Base-by-base conservation (phyloP, 2,329 filamentous ascomycete species). In the Sphaerostilbella broomeana region DNA sequence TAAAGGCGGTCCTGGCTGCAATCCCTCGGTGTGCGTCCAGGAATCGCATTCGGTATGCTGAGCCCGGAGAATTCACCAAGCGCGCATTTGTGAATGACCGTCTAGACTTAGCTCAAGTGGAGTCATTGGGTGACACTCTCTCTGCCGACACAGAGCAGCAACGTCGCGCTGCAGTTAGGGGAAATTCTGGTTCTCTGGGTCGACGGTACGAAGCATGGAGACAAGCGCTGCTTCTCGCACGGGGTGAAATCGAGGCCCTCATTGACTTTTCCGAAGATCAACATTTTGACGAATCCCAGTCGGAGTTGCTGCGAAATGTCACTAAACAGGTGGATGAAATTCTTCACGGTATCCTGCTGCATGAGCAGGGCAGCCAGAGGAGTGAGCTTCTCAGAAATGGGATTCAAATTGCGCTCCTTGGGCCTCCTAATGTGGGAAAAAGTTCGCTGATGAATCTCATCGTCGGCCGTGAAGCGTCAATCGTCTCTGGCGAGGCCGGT, bases 181-280 rank as follows among this genome's bases (percentile, higher is more conserved):
- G 88, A 6, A 79, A 79, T 20, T 84, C 79, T 4, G 81, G 81
- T 16, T 64, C 70, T 0, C 69, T 95, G 10, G 79, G 86, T 0
- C 70, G 72, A 43, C 79, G 79, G 13, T 98, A 98, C 59, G 88
- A 95, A 50, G 54, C 54, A 8, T 98, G 92, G 92, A 79, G 90
- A 18, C 68, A 76, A 47, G 71, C 79, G 48, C 65, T 98, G 13
- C 68, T 97, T 6, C 73, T 83, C 46, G 89, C 89, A 8, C 78
- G 92, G 2, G 92, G 87, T 8, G 89, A 97, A 63, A 72, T 98
- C 26, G 92, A 98, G 62, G 92, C 92, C 0, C 65, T 98, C 50
- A 97, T 98, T 46, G 92, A 98, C 62, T 98, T 98, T 58, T 84
- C 86, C 1, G 92, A 98, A 59, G 92, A 97, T 54, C 90, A 98